Evolutionary conservation across 345 rosid species (phyloP), one percentile per base, ranked within the genome.

Genomic region (Raphanus raphanistrum): DNA sequence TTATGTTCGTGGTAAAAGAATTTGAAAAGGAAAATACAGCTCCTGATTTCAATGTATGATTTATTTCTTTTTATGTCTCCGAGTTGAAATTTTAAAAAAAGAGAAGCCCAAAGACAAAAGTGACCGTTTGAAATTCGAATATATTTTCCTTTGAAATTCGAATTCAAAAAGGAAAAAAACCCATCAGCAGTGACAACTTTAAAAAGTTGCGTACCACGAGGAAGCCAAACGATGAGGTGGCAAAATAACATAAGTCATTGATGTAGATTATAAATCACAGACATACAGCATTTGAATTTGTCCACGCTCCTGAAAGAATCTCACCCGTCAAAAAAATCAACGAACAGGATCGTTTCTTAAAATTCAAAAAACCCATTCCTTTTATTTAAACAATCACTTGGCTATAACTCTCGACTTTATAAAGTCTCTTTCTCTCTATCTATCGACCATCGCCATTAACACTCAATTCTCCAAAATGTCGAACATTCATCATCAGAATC

Each of bases 51-150:
- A 63, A 66, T 57, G 67, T 57, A 57, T 33, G 33, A 21, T 63
- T 63, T 45, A 45, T 12, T 63, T 31, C 9, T 66, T 75, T 66
- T 63, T 52, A 35, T 62, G 33, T 35, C 70, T 38, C 63, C 63
- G 3, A 62, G 66, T 62, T 45, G 57, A 50, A 31, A 28, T 36
- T 28, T 48, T 4, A 0, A 58, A 11, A 61, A 71, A 8, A 25
- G 63, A 72, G 16, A 71, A 71, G 64, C 33, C 28, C 21, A 17
- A 17, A 2, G 5, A 48, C 26, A 35, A 74, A 72, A 69, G 78
- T 73, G 78, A 79, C 82, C 82, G 78, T 79, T 79, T 79, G 78
- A 73, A 79, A 61, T 79, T 79, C 82, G 78, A 79, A 79, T 60
- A 50, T 16, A 21, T 69, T 38, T 36, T 60, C 70, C 65, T 79